Conservation (phyloP, 352 stramenopile genomes). For the Bremia lactucae region DNA sequence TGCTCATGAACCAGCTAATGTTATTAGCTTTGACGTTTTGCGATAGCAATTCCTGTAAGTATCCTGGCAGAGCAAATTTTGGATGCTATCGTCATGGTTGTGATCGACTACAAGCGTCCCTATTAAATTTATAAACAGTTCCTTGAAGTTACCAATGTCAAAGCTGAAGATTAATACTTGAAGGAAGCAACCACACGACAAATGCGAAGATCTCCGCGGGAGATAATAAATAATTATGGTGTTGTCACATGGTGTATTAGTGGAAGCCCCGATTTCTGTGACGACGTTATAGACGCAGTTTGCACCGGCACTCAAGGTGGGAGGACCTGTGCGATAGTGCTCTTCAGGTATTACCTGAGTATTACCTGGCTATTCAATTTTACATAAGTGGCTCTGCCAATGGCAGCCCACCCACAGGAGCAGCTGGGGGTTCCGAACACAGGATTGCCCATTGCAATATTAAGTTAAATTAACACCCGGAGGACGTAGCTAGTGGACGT, state of each 20-base stretch:
- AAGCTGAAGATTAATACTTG: conserved; percentile 18
- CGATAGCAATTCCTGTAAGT: no score
- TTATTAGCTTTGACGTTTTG: conserved; percentile 6
- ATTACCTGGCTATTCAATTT: conserved; percentile 21
- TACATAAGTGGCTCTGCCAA: no score
- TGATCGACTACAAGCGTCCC: no score
- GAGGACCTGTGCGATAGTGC: conserved; percentile 10
- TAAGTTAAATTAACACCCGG: no score
- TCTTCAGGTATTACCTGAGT: not conserved
- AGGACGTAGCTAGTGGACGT: no score
- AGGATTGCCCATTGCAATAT: no score
- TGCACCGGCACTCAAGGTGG: conserved; percentile 2
- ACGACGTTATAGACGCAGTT: conserved; percentile 15
- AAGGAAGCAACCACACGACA: no score
- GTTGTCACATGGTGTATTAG: no score
- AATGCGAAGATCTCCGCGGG: no score
- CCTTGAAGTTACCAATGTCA: conserved; percentile 10
- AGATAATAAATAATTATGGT: no score
- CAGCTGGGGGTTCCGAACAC: conserved; percentile 9
- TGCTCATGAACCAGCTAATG: conserved; percentile 37
- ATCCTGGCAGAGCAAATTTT: no score
- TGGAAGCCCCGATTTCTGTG: conserved; percentile 12
- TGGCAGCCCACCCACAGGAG: not conserved
- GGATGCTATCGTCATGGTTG: not conserved
- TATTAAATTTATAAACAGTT: no score